Evolutionary conservation across 306 rosid genomes (phyloP).

Genomic region (Corylus avellana): DNA sequence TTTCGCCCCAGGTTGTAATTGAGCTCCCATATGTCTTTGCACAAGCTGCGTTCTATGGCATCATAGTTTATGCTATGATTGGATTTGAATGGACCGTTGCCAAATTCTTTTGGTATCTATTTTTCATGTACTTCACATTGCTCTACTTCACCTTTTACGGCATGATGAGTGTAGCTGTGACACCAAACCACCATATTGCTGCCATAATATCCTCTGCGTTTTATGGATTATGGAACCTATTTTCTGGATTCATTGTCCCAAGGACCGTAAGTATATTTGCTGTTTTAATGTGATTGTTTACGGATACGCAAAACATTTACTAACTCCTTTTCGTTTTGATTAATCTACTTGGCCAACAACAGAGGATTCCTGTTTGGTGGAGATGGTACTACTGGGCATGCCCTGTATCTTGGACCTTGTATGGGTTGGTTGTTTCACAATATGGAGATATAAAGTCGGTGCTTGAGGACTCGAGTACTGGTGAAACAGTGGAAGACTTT

Average conservation of each 20-base stretch:
- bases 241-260: conserved; percentile 74
- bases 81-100: conserved; percentile 62
- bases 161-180: conserved; percentile 78
- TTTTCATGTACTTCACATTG: conserved; percentile 74
- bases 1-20: conserved; percentile 49
- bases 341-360: conserved; percentile 4
- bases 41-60: conserved; percentile 53
- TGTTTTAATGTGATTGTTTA: background rate
- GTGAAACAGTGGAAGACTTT: conserved; percentile 27
- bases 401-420: conserved; percentile 68
- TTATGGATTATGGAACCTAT: conserved; percentile 75
- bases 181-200: conserved; percentile 77
- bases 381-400: conserved; percentile 75
- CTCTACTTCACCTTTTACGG: conserved; percentile 78
- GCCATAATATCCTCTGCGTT: conserved; percentile 60
- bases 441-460: conserved; percentile 33
- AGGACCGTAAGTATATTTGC: conserved; percentile 48
- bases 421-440: conserved; percentile 64
- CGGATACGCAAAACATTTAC: background rate
- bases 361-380: conserved; percentile 86
- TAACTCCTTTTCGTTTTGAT: background rate
- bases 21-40: conserved; percentile 65
- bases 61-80: conserved; percentile 72
- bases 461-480: conserved; percentile 3
- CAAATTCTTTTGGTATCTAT: conserved; percentile 75